phyloP scores from a whole-genome alignment of 2,329 filamentous ascomycete species.

The Trichophaea hybrida region DNA sequence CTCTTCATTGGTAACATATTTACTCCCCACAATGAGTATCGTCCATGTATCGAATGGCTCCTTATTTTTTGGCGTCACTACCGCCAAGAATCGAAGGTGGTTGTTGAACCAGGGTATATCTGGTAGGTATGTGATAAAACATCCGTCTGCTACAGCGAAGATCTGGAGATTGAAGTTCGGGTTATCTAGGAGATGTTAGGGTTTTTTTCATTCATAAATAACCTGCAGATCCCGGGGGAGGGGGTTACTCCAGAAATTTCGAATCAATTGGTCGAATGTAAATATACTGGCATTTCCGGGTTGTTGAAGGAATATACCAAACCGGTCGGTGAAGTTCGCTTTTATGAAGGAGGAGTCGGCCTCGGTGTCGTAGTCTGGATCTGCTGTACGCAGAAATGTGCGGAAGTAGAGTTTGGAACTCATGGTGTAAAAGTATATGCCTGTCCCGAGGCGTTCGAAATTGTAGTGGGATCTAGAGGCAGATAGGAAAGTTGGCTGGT shows the following conservation, averaged over 20 bases:
- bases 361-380: neutral
- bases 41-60: neutral
- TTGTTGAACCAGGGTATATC: neutral
- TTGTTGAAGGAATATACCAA: constrained; percentile 1
- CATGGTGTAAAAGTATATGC: too few relatives aligned
- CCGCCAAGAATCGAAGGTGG: neutral
- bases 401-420: neutral
- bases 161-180: neutral
- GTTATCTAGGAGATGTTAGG: neutral
- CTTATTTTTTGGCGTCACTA: neutral
- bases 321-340: constrained; percentile 3
- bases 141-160: neutral
- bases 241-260: neutral
- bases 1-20: neutral
- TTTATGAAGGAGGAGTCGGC: neutral
- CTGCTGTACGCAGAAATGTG: neutral
- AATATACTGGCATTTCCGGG: neutral
- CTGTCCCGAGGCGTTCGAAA: too few relatives aligned
- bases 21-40: neutral
- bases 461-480: too few relatives aligned
- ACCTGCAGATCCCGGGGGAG: neutral
- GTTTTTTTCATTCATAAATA: neutral
- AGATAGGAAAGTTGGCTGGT: too few relatives aligned
- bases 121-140: neutral
- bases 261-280: neutral